Evolutionary conservation across 2,329 filamentous ascomycete species (phyloP).

Genomic region (Pseudogymnoascus sp.): DNA sequence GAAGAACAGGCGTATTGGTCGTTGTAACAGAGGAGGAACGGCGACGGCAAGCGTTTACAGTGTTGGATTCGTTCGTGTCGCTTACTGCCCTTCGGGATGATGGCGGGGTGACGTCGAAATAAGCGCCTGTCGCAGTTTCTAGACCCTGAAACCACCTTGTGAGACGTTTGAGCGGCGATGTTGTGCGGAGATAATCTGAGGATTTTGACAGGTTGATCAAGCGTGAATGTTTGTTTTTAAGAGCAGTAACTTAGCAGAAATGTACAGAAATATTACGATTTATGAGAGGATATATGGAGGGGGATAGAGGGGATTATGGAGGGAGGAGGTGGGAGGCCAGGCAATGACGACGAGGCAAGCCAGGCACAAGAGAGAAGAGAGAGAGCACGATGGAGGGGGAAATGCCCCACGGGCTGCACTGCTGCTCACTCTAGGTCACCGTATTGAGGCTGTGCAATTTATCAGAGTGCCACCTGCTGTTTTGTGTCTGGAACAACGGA

Average conservation of each 20-base stretch:
- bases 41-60: neutral
- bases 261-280: neutral
- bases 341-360: constrained; percentile 4
- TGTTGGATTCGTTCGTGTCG: constrained; percentile 1
- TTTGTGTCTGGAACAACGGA: neutral
- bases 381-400: neutral
- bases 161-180: neutral
- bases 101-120: constrained; percentile 8
- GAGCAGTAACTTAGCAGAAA: neutral
- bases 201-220: neutral
- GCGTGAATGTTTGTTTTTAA: neutral
- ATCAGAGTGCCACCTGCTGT: neutral
- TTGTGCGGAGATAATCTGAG: neutral
- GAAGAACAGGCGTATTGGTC: neutral
- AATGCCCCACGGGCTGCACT: constrained; percentile 4
- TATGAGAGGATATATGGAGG: neutral
- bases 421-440: constrained; percentile 7
- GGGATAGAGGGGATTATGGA: neutral
- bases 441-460: constrained; percentile 12
- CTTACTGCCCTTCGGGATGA: neutral
- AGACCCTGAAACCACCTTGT: constrained; percentile 4
- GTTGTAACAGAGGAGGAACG: neutral
- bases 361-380: neutral
- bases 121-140: constrained; percentile 4
- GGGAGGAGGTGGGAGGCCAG: neutral